These are phyloP conservation scores for Globisporangium polare DNA, from an alignment of 352 stramenopile species.

Conservation along the genomic window DNA sequence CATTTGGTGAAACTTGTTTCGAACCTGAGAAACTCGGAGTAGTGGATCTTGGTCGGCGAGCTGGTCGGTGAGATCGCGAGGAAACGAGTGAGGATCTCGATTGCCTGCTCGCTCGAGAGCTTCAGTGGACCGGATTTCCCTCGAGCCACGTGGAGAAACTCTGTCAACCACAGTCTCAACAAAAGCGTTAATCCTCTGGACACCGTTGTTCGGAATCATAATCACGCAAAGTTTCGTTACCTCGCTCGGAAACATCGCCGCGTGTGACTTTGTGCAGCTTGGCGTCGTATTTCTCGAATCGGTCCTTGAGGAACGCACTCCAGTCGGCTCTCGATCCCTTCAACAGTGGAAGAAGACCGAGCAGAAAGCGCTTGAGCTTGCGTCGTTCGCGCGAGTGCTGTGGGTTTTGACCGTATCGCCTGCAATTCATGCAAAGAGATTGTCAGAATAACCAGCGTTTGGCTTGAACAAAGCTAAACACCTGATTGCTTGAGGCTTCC, in stretches of 20 bases:
- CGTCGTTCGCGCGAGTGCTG: conserved; percentile 32
- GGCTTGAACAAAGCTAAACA: background rate
- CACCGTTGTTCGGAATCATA: too few species aligned
- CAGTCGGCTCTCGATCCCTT: conserved; percentile 17
- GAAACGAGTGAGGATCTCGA: conserved; percentile 32
- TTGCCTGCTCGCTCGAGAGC: conserved; percentile 31
- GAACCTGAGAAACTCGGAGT: conserved; percentile 36
- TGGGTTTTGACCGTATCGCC: conserved; percentile 46
- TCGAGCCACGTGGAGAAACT: conserved; percentile 33
- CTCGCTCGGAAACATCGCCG: conserved; percentile 27
- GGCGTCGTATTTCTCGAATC: conserved; percentile 42
- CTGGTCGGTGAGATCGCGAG: conserved; percentile 25
- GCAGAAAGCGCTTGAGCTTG: conserved; percentile 34
- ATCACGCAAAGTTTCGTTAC: conserved; percentile 11
- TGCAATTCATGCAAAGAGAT: conserved; percentile 10
- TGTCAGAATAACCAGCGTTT: conserved; percentile 2
- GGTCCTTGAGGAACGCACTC: conserved; percentile 22
- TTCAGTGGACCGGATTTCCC: conserved; percentile 16
- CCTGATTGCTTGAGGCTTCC: background rate
- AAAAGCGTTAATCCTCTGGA: background rate
- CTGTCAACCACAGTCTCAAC: conserved; percentile 12
- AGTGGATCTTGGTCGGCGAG: conserved; percentile 21
- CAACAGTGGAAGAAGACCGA: conserved; percentile 16
- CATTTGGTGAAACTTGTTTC: too few species aligned
- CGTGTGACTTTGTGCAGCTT: conserved; percentile 26